Base-by-base conservation (phyloP, 2,329 filamentous ascomycete genomes). In the Apiospora marii region DNA sequence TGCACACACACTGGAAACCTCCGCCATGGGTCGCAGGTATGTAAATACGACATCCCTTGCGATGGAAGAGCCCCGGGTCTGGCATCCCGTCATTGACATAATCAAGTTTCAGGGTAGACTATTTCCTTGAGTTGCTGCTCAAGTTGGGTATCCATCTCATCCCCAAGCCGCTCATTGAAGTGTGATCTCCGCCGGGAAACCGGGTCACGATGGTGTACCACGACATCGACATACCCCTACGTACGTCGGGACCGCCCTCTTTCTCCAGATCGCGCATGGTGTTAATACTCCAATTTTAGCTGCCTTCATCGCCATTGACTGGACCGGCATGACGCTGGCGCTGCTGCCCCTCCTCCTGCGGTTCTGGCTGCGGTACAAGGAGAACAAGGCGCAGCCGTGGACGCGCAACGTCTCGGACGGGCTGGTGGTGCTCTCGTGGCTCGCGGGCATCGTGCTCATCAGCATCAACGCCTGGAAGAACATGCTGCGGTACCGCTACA, bases 221-320 rank as follows among this genome's bases (percentile, higher is more conserved):
- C 1, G 75, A 76, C 30, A 75, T 76, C 64, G 73, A 76, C 41
- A 75, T 76, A 53, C 75, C 75, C 37, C 69, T 76, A 68, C 75
- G 75, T 76, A 72, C 16, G 74, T 73, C 53, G 22, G 5, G 7
- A 14, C 41, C 14, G 44, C 7, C 24, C 49, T 30, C 48, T 24
- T 13, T 8, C 27, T 6, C 43, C 37, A 13, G 61, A 8, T 3
- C 19, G 24, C 6, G 30, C 14, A 4, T 4, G 13, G 30, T 53
- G 30, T 37, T 49, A 51, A 34, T 58, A 43, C 46, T 69, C 48
- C 61, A 73, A 69, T 67, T 27, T 24, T 53, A 78, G 76, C 76
- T 49, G 76, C 76, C 27, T 78, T 78, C 70, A 78, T 78, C 72
- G 76, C 72, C 43, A 77, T 78, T 30, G 76, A 78, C 73, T 78